Evolutionary conservation across 78 protist genomes (phyloP).

Genomic region (Cavenderia fasciculata): DNA sequence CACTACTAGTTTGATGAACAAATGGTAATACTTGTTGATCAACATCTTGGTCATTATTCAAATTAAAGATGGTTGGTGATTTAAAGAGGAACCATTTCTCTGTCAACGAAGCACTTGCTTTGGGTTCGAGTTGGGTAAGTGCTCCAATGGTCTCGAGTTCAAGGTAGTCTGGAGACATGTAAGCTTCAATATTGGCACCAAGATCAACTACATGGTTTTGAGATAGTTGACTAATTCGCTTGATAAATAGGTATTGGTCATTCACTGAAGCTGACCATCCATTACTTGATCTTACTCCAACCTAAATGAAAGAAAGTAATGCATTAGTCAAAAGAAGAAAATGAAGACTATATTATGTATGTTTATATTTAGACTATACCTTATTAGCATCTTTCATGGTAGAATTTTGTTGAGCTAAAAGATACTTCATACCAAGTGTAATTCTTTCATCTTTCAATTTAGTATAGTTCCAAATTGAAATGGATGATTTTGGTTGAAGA

Average conservation of each 20-base stretch:
- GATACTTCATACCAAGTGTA: not conserved
- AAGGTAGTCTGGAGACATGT: not conserved
- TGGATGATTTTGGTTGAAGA: not conserved
- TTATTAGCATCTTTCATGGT: not conserved
- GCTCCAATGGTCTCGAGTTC: constrained; percentile 36
- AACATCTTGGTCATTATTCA: constrained; percentile 6
- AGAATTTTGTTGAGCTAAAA: not conserved
- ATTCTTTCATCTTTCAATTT: constrained; percentile 15
- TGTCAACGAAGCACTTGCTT: not conserved
- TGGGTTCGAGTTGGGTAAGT: not conserved
- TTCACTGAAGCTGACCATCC: constrained; percentile 32
- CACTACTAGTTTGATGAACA: not conserved
- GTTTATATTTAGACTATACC: too few relatives aligned
- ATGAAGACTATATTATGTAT: too few relatives aligned
- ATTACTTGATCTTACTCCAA: constrained; percentile 24
- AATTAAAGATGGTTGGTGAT: not conserved
- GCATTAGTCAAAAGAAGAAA: too few relatives aligned
- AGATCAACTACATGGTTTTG: not conserved
- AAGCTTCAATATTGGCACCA: constrained; percentile 27
- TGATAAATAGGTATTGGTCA: not conserved
- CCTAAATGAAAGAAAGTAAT: too few relatives aligned
- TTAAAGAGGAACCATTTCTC: constrained; percentile 27
- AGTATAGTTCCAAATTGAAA: constrained; percentile 37
- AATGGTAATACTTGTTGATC: constrained; percentile 13
- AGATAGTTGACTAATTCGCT: not conserved